A percentile compares a stretch with the other conserved stretches of the same genome.
Conservation (phyloP, 495 filamentous ascomycete species). For the Penicillium maclennaniae region DNA sequence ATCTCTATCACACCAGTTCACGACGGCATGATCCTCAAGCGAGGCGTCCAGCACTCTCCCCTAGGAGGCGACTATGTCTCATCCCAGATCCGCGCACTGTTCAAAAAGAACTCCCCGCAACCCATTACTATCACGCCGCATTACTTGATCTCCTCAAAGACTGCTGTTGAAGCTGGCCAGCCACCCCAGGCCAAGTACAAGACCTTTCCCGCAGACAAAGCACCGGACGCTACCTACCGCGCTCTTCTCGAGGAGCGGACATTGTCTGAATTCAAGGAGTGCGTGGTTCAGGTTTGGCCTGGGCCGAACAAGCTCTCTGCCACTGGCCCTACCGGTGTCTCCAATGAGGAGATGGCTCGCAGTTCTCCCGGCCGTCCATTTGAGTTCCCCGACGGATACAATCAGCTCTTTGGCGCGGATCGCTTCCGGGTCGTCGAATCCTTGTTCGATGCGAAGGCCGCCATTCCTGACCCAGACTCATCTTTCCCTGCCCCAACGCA, state of each 20-base stretch:
- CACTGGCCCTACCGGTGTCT: constrained; percentile 52
- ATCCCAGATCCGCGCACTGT: constrained; percentile 76
- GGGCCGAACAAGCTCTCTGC: constrained; percentile 66
- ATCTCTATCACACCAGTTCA: constrained; percentile 88
- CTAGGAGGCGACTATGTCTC: constrained; percentile 88
- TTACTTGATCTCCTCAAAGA: constrained; percentile 82
- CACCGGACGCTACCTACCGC: constrained; percentile 70
- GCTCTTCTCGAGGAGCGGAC: constrained; percentile 87
- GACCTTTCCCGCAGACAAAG: constrained; percentile 56
- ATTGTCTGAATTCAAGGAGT: constrained; percentile 94
- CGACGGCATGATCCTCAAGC: constrained; percentile 89
- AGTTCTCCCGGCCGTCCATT: constrained; percentile 73
- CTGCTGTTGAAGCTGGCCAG: constrained; percentile 80
- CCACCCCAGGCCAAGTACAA: constrained; percentile 68
- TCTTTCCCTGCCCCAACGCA: constrained; percentile 51
- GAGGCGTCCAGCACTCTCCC: constrained; percentile 77
- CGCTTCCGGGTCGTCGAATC: constrained; percentile 81
- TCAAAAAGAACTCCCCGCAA: constrained; percentile 65
- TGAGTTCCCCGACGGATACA: constrained; percentile 93
- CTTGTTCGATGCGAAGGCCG: constrained; percentile 76
- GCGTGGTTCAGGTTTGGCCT: constrained; percentile 89
- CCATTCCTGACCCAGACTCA: constrained; percentile 40
- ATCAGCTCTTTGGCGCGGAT: constrained; percentile 86
- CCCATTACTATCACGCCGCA: constrained; percentile 78
- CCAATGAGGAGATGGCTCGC: constrained; percentile 65